phyloP scores from a whole-genome alignment of 2,329 filamentous ascomycete genomes.

The Venturia effusa region DNA sequence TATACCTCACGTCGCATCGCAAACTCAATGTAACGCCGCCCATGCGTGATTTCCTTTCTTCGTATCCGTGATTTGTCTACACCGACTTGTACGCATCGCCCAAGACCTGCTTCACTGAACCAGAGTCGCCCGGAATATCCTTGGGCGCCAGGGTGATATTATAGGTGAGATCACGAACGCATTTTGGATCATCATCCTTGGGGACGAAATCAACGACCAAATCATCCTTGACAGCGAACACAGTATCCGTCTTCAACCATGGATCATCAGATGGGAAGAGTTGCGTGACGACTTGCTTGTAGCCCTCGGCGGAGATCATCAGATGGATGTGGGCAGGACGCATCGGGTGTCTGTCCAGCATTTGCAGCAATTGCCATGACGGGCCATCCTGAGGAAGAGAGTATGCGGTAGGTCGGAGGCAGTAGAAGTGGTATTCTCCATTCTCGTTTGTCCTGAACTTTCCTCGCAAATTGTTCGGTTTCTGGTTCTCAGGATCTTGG shows the following conservation, averaged over 20 bases:
- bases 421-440: slow-evolving; percentile 64
- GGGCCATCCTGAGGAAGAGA: slow-evolving; percentile 56
- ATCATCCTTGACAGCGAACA: slow-evolving; percentile 52
- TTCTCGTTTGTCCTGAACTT: slow-evolving; percentile 63
- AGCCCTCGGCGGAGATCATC: slow-evolving; percentile 43
- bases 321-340: slow-evolving; percentile 52
- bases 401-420: slow-evolving; percentile 63
- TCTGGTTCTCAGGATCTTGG: slow-evolving; percentile 62
- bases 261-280: slow-evolving; percentile 49
- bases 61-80: neutral
- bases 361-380: slow-evolving; percentile 40
- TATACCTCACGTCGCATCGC: neutral
- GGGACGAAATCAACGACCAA: slow-evolving; percentile 48
- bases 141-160: slow-evolving; percentile 45
- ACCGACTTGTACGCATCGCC: neutral
- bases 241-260: slow-evolving; percentile 46
- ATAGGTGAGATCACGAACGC: slow-evolving; percentile 49
- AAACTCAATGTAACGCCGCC: neutral
- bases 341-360: slow-evolving; percentile 49
- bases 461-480: slow-evolving; percentile 63
- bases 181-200: slow-evolving; percentile 39
- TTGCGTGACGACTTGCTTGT: slow-evolving; percentile 47
- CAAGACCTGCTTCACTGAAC: slow-evolving; percentile 1
- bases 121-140: slow-evolving; percentile 11
- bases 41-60: neutral